These are phyloP conservation scores for Camellia oleifera DNA, from an alignment of 179 eudicot species.

Conservation along the genomic window DNA sequence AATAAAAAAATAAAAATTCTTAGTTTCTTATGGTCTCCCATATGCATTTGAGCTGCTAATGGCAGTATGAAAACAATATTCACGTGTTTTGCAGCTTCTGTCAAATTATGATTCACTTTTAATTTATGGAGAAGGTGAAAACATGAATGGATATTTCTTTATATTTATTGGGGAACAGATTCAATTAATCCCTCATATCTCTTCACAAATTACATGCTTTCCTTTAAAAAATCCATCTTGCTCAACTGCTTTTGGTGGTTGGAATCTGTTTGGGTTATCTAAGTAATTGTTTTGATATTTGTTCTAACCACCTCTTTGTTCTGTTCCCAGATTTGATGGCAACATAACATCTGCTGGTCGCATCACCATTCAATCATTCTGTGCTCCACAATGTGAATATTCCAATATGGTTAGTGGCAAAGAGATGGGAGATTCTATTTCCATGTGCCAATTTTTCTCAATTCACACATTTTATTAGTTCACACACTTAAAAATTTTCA, in stretches of 20 bases:
- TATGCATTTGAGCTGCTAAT: background rate
- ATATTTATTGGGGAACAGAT: background rate
- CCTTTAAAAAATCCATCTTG: background rate
- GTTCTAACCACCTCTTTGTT: slow-evolving; percentile 1
- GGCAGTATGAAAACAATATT: background rate
- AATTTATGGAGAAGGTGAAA: background rate
- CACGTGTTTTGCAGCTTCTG: background rate
- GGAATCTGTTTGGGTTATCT: slow-evolving; percentile 2
- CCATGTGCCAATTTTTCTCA: too few species aligned
- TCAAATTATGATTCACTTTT: background rate
- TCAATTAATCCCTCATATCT: background rate
- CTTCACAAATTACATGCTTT: background rate
- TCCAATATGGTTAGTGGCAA: slow-evolving; percentile 52
- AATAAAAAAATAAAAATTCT: background rate
- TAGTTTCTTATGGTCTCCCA: background rate
- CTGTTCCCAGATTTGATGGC: slow-evolving; percentile 42
- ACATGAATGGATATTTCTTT: background rate
- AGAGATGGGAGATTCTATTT: too few species aligned
- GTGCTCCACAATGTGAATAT: slow-evolving; percentile 87
- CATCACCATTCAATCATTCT: slow-evolving; percentile 81
- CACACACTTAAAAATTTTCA: too few species aligned
- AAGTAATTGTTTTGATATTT: background rate
- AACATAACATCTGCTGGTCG: slow-evolving; percentile 53
- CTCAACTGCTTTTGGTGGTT: background rate
- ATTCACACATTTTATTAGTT: too few species aligned